These are phyloP conservation scores for Alternaria postmessia DNA, from an alignment of 2,329 filamentous ascomycete genomes.

Conservation along the genomic window DNA sequence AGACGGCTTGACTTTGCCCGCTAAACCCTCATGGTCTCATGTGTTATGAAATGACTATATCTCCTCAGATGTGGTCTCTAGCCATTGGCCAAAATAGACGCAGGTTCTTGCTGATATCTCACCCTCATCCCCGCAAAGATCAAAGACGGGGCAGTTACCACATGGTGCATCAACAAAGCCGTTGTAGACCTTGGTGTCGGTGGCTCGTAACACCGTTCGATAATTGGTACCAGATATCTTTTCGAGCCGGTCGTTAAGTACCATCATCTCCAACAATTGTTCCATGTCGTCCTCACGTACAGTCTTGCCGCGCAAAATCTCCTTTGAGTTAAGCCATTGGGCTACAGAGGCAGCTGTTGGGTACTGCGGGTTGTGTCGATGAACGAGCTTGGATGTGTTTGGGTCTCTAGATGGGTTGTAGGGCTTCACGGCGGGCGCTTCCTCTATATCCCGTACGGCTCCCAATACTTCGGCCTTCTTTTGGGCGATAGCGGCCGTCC, in stretches of 20 bases:
- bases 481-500: slow-evolving; percentile 41
- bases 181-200: slow-evolving; percentile 65
- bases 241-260: slow-evolving; percentile 87
- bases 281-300: slow-evolving; percentile 76
- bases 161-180: slow-evolving; percentile 90
- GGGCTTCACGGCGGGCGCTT: slow-evolving; percentile 36
- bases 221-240: slow-evolving; percentile 62
- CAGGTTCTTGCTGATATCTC: slow-evolving; percentile 90
- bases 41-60: not conserved
- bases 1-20: not conserved
- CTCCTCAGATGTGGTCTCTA: slow-evolving; percentile 55
- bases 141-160: slow-evolving; percentile 90
- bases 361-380: slow-evolving; percentile 76
- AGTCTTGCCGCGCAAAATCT: slow-evolving; percentile 74
- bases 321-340: slow-evolving; percentile 71
- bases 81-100: slow-evolving; percentile 89
- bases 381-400: slow-evolving; percentile 48
- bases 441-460: slow-evolving; percentile 43
- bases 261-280: slow-evolving; percentile 85
- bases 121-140: slow-evolving; percentile 88
- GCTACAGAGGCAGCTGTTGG: slow-evolving; percentile 83
- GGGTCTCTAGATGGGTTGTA: slow-evolving; percentile 35
- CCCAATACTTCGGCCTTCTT: slow-evolving; percentile 49
- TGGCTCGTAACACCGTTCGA: slow-evolving; percentile 52
- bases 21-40: not conserved